Evolutionary conservation across 2,329 filamentous ascomycete species (phyloP), one percentile per base, ranked within the genome.

Genomic region (Dryadomyces quercus-mongolicae): DNA sequence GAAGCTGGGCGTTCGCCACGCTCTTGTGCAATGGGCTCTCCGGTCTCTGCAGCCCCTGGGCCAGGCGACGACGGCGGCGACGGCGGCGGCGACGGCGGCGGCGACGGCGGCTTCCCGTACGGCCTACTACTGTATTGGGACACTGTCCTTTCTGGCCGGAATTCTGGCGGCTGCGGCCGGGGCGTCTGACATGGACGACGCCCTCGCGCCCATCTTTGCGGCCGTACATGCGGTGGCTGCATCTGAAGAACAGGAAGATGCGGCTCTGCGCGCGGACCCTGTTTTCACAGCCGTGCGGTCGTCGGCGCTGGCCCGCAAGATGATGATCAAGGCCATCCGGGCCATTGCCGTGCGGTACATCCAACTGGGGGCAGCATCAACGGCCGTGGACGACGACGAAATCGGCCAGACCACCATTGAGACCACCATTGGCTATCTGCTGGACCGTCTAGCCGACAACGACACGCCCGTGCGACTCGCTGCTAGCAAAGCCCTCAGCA

Each of bases 401-500:
- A 18, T 13, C 4, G 49, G 34, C 49, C 20, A 51, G 5, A 13
- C 83, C 34, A 79, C 86, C 5, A 88, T 95, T 16, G 92, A 97
- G 69, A 84, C 84, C 34, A 80, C 86, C 5, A 89, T 98, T 60
- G 86, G 90, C 53, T 83, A 87, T 62, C 75, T 96, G 3, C 76
- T 98, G 2, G 84, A 88, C 56, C 77, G 79, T 13, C 73, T 97
- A 1, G 82, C 82, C 2, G 93, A 98, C 66, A 87, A 88, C 57
- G 91, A 97, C 63, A 96, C 91, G 0, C 89, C 90, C 0, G 91
- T 98, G 13, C 78, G 93, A 42, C 81, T 95, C 62, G 86, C 92
- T 36, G 88, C 92, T 20, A 95, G 90, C 67, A 98, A 98, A 70
- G 87, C 90, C 4, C 78, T 97, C 47, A 95, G 90, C 67, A 78